Conservation (phyloP, 257 asterid species). For the Solanum lignicaule region DNA sequence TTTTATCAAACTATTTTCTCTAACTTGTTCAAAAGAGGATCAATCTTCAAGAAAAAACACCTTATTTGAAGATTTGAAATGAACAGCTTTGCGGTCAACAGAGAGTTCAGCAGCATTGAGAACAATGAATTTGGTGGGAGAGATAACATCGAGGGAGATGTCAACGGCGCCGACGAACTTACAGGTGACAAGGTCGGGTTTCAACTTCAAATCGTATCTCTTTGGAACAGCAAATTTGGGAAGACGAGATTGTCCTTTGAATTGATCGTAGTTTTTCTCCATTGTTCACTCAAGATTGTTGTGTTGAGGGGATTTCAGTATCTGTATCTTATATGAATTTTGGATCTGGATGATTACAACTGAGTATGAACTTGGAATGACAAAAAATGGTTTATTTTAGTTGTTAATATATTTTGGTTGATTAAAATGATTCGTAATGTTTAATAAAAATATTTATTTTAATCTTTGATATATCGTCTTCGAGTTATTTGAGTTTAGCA, state of each 20-base stretch:
- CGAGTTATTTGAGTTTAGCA: no score
- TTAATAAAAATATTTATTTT: no score
- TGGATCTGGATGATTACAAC: background rate
- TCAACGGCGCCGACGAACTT: slow-evolving; percentile 72
- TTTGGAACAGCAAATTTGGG: slow-evolving; percentile 78
- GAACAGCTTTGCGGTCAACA: slow-evolving; percentile 42
- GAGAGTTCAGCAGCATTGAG: slow-evolving; percentile 81
- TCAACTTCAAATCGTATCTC: slow-evolving; percentile 70
- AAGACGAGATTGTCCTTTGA: slow-evolving; percentile 75
- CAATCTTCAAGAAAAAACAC: slow-evolving; percentile 10
- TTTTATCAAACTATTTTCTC: background rate
- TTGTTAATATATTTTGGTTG: no score
- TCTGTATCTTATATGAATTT: background rate
- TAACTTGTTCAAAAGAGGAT: background rate
- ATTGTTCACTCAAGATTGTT: slow-evolving; percentile 11
- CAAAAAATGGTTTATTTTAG: background rate
- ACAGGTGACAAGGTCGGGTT: slow-evolving; percentile 75
- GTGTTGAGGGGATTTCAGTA: background rate
- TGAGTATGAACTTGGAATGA: background rate
- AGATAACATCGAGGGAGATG: slow-evolving; percentile 54
- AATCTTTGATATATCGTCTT: no score
- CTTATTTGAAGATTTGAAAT: slow-evolving; percentile 38
- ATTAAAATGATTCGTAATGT: no score
- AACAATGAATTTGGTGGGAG: slow-evolving; percentile 65
- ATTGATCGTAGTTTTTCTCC: slow-evolving; percentile 53